Evolutionary conservation across 164 flowering plant genomes (phyloP).

Genomic region (Umbilicus rupestris): DNA sequence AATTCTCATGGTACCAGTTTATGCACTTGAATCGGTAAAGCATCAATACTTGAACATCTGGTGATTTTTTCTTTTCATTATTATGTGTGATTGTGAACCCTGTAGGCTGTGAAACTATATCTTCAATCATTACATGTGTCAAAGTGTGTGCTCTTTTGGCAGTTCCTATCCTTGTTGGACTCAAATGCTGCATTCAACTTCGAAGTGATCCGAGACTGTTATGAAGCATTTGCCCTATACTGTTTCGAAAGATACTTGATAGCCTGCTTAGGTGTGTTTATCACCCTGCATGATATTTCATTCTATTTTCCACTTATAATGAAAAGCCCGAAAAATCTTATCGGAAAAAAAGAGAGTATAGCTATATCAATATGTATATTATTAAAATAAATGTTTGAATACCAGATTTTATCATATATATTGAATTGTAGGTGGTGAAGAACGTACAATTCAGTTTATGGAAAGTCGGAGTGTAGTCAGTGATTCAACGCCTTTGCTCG

Average conservation of each 20-base stretch:
- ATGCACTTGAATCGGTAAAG: constrained; percentile 87
- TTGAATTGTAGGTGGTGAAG: constrained; percentile 70
- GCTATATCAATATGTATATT: neutral
- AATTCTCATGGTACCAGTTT: constrained; percentile 95
- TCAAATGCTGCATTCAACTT: constrained; percentile 78
- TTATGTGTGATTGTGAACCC: too few relatives aligned
- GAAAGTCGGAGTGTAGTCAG: constrained; percentile 42
- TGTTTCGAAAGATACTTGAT: constrained; percentile 97
- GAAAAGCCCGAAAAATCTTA: too few relatives aligned
- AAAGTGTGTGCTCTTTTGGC: constrained; percentile 13
- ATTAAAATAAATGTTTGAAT: neutral
- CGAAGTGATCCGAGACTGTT: constrained; percentile 86
- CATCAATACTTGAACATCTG: neutral
- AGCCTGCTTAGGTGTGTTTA: constrained; percentile 81
- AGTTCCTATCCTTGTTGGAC: constrained; percentile 73
- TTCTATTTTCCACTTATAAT: neutral
- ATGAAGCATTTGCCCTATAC: constrained; percentile 96
- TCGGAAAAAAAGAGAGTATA: too few relatives aligned
- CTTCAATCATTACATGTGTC: too few relatives aligned
- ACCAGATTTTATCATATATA: neutral
- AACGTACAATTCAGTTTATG: constrained; percentile 72
- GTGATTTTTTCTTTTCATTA: neutral
- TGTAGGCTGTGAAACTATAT: too few relatives aligned
- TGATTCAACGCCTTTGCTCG: constrained; percentile 62
- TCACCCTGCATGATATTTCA: neutral